phyloP scores from a whole-genome alignment of 2,329 filamentous ascomycete genomes.

The Xylaria multiplex region DNA sequence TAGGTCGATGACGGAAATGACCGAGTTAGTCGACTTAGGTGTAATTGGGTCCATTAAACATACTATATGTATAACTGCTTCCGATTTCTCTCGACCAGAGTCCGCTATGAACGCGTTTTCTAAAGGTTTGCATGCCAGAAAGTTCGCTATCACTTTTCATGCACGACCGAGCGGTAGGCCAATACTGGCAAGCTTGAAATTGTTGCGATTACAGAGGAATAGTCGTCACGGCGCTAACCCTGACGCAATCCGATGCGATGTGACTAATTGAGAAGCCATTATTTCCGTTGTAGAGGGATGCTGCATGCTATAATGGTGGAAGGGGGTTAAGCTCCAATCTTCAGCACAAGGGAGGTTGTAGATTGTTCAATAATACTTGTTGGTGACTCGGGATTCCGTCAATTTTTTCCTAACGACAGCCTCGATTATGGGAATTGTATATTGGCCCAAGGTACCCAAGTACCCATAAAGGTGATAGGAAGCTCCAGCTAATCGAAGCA shows the following conservation, averaged over 20 bases:
- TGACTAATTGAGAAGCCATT: conserved; percentile 3
- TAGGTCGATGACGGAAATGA: conserved; percentile 28
- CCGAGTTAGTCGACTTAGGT: background rate
- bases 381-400: conserved; percentile 16
- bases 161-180: conserved; percentile 43
- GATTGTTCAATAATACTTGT: conserved; percentile 10
- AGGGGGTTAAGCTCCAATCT: conserved; percentile 18
- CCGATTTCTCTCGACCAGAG: conserved; percentile 29
- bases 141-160: conserved; percentile 29
- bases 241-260: conserved; percentile 11
- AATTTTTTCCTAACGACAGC: conserved; percentile 34
- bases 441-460: too few species aligned
- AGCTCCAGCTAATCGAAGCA: too few species aligned
- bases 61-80: background rate
- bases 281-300: conserved; percentile 29
- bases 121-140: conserved; percentile 29
- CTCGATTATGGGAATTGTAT: conserved; percentile 35
- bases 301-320: conserved; percentile 42
- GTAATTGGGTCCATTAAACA: conserved; percentile 15
- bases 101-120: conserved; percentile 21
- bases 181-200: conserved; percentile 42
- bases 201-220: conserved; percentile 6
- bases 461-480: too few species aligned
- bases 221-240: background rate
- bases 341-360: too few species aligned